Evolutionary conservation across 208 protist species (phyloP), one percentile per base, ranked within the genome.

Genomic region (Crithidia bombi): DNA sequence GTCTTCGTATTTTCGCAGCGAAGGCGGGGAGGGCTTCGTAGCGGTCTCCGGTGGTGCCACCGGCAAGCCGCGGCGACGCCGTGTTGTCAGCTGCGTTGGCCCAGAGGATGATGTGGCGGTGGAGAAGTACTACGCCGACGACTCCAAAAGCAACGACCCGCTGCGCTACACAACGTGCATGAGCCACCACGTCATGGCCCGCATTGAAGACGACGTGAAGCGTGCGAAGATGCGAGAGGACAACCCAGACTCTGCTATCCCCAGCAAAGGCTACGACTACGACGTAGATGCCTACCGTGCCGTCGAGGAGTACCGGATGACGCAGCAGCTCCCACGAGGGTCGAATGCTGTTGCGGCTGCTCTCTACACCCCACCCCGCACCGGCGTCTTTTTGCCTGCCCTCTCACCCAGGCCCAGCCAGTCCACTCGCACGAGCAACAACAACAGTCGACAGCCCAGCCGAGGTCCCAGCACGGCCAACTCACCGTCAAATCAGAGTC

Each of bases 131-230:
- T 69, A 70, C 61, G 41, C 23, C 3, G 36, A 28, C 14, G 46
- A 56, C 25, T 0, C 44, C 5, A 44, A 58, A 11, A 21, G 0
- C 12, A 49, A 41, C 54, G 41, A 63, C 38, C 33, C 46, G 7
- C 23, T 59, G 21, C 64, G 50, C 32, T 80, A 64, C 35, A 91
- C 86, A 0, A 59, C 77, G 23, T 88, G 82, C 68, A 85, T 82
- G 78, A 74, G 83, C 52, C 57, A 79, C 23, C 86, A 91, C 78
- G 65, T 91, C 2, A 71, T 79, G 12, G 73, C 78, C 21, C 82
- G 86, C 23, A 75, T 86, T 19, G 70, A 86, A 58, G 74, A 67
- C 3, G 75, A 87, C 55, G 19, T 78, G 26, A 51, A 55, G 17
- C 74, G 85, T 14, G 69, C 71, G 14, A 44, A 61, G 49, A 64